Evolutionary conservation across 2,329 filamentous ascomycete genomes (phyloP).

Genomic region (Colletotrichum melonis): DNA sequence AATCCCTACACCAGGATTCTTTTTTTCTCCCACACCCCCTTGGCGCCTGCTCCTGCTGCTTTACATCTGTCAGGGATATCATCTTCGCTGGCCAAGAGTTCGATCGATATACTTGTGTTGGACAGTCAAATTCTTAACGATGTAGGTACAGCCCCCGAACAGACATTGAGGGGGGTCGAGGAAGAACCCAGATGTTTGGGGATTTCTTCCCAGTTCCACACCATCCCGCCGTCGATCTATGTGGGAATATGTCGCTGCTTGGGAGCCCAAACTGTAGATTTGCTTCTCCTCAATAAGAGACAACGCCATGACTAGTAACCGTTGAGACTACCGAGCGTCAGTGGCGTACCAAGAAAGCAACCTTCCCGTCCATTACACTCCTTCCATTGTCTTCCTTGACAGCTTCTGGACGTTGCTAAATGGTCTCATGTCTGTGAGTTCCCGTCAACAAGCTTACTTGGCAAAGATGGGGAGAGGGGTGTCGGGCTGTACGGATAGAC

Average conservation of each 20-base stretch:
- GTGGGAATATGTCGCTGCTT: not conserved
- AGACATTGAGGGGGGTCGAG: not conserved
- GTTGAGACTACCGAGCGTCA: not conserved
- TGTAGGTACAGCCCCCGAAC: not conserved
- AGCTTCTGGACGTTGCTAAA: not conserved
- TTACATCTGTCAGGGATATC: constrained; percentile 10
- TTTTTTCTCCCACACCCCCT: not conserved
- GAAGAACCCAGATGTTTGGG: not conserved
- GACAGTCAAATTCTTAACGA: not conserved
- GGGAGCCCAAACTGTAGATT: not conserved
- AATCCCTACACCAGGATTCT: constrained; percentile 17
- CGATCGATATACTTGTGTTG: not conserved
- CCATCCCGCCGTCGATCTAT: constrained; percentile 13
- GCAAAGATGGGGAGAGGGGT: not conserved
- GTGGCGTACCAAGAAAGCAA: not conserved
- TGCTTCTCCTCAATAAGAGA: not conserved
- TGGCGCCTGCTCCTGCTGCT: not conserved
- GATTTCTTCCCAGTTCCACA: not conserved
- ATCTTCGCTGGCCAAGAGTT: not conserved
- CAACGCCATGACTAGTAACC: not conserved
- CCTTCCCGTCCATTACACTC: not conserved
- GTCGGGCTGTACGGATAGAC: not conserved
- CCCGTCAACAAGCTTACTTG: constrained; percentile 7
- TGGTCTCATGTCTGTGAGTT: constrained; percentile 12
- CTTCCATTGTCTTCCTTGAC: not conserved